A percentile compares a stretch with the other conserved stretches of the same genome.
These are phyloP conservation scores for Ampelocalamus luodianensis DNA, from an alignment of 176 grass and related monocot species.

Conservation along the genomic window DNA sequence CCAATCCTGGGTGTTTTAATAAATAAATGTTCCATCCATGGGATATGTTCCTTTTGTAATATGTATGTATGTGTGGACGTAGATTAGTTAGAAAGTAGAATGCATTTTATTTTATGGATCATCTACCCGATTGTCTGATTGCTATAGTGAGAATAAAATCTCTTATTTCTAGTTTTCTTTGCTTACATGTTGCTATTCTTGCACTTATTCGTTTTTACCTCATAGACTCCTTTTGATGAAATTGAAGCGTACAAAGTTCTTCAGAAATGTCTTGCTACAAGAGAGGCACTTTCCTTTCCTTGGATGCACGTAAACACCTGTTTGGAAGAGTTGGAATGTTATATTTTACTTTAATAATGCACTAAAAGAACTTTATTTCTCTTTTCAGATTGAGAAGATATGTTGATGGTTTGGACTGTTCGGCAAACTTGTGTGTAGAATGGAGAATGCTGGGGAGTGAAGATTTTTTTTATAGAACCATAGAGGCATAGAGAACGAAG, in stretches of 20 bases:
- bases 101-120: slow-evolving; percentile 17
- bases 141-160: not conserved
- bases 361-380: no score
- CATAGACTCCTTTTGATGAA: slow-evolving; percentile 84
- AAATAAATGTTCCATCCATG: slow-evolving; percentile 8
- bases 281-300: no score
- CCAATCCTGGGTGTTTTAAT: not conserved
- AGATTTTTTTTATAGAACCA: no score
- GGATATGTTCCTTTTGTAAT: not conserved
- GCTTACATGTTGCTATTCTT: not conserved
- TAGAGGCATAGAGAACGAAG: no score
- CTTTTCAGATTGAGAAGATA: no score
- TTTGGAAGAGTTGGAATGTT: no score
- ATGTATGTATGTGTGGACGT: not conserved
- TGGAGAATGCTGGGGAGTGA: no score
- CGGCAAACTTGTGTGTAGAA: no score
- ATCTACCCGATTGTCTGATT: not conserved
- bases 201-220: not conserved
- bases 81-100: not conserved
- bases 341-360: no score
- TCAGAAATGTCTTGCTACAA: slow-evolving; percentile 87
- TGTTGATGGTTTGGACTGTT: no score
- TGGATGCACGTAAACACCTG: no score
- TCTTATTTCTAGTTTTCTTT: slow-evolving; percentile 16
- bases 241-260: slow-evolving; percentile 85